Evolutionary conservation across 345 rosid species (phyloP), one percentile per base, ranked within the genome.

Genomic region (Erodium maritimum): DNA sequence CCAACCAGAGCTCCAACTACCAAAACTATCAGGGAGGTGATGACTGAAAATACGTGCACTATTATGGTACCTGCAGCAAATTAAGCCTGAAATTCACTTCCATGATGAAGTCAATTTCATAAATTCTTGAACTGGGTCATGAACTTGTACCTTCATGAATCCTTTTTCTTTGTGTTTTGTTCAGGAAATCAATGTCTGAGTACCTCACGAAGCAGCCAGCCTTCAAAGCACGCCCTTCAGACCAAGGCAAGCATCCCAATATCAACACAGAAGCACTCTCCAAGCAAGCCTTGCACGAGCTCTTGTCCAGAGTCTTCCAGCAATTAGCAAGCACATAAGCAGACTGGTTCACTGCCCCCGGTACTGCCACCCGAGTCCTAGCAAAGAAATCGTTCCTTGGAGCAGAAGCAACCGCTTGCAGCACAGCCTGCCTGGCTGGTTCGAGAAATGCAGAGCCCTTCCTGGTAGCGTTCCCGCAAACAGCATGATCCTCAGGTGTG

Each of bases 171-270:
- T 74, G 70, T 51, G 63, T 71, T 55, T 65, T 59, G 54, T 88
- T 91, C 67, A 91, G 90, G 76, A 91, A 91, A 71, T 88, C 68
- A 24, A 1, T 63, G 63, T 91, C 85, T 5, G 97, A 91, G 71
- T 88, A 88, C 73, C 91, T 76, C 77, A 91, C 67, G 62, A 86
- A 91, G 69, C 96, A 91, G 4, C 98, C 96, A 0, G 98, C 86
- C 62, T 86, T 56, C 53, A 91, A 73, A 21, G 95, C 90, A 2
- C 98, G 75, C 22, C 95, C 98, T 53, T 91, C 96, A 1, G 95
- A 86, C 83, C 74, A 67, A 23, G 96, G 98, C 83, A 91, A 71
- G 64, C 98, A 91, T 13, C 70, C 71, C 45, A 69, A 59, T 55
- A 91, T n/a, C 11, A 87, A 80, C 1, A 60, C 70, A n/a, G 89